Conservation (phyloP, 2,329 filamentous ascomycete species). For the Claviceps pusilla region DNA sequence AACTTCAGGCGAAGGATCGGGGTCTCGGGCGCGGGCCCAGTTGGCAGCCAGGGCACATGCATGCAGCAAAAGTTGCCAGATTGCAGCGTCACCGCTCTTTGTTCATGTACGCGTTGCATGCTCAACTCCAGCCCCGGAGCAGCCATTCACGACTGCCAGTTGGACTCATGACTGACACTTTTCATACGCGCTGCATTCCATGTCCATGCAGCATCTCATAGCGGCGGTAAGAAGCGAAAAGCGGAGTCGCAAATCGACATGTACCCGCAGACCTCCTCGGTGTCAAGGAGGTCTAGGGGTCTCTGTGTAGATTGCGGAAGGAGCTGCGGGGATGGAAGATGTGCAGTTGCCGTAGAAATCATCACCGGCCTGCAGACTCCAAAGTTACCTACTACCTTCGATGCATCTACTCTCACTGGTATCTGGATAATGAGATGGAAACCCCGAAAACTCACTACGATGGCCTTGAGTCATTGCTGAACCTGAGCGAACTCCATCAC, state of each 20-base stretch:
- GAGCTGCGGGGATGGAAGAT: not conserved
- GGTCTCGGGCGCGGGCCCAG: not conserved
- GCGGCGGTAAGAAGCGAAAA: not conserved
- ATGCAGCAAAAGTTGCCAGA: not conserved
- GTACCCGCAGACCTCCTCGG: not conserved
- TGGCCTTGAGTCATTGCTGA: too few relatives aligned
- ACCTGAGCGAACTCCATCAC: too few relatives aligned
- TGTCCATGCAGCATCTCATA: not conserved
- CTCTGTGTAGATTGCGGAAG: not conserved
- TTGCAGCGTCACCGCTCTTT: constrained; percentile 3
- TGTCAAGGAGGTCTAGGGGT: too few relatives aligned
- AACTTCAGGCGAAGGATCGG: not conserved
- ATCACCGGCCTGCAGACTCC: not conserved
- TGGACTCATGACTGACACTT: not conserved
- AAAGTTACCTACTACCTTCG: too few relatives aligned
- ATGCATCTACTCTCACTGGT: too few relatives aligned
- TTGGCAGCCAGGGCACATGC: not conserved
- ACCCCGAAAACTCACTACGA: too few relatives aligned
- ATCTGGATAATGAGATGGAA: too few relatives aligned
- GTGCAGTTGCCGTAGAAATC: not conserved
- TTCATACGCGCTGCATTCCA: not conserved
- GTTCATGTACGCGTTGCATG: not conserved
- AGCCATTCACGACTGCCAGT: not conserved
- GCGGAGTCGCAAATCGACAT: not conserved
- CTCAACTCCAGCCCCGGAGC: too few relatives aligned